phyloP scores from a whole-genome alignment of 2,329 filamentous ascomycete genomes.

The Venturia carpophila region DNA sequence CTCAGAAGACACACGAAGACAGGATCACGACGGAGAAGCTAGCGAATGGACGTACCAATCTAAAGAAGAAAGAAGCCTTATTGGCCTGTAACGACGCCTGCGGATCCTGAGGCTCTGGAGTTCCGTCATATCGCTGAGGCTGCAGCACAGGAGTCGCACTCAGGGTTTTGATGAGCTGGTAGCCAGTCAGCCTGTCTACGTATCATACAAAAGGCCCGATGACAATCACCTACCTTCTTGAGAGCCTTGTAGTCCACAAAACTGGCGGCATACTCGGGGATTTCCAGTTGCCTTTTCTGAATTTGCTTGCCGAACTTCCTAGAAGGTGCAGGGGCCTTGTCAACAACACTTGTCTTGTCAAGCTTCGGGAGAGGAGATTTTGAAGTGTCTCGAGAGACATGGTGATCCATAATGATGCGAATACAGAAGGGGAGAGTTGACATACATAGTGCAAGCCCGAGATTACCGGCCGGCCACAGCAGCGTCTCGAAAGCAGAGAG shows the following conservation, averaged over 20 bases:
- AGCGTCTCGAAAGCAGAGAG: neutral
- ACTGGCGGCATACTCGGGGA: constrained; percentile 97
- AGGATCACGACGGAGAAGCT: neutral
- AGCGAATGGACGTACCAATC: constrained; percentile 56
- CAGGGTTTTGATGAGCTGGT: constrained; percentile 93
- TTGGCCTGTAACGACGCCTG: constrained; percentile 89
- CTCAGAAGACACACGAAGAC: neutral
- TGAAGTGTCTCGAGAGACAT: neutral
- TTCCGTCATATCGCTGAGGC: constrained; percentile 57
- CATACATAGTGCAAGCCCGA: constrained; percentile 1
- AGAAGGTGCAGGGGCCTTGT: constrained; percentile 19
- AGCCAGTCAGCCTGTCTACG: constrained; percentile 24
- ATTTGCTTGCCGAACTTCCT: constrained; percentile 99
- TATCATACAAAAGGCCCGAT: constrained; percentile 9
- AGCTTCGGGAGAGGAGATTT: neutral
- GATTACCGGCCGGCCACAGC: neutral
- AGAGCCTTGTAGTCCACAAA: constrained; percentile 99
- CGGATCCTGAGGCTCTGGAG: constrained; percentile 54
- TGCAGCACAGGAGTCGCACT: constrained; percentile 81
- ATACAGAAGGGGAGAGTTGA: neutral
- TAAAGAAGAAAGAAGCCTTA: constrained; percentile 98
- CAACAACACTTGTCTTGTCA: neutral
- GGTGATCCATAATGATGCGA: neutral
- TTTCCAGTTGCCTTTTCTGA: constrained; percentile 96
- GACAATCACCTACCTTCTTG: constrained; percentile 82